Conservation (phyloP, 768 basidiomycete species). For the Boletus rubescentipes region DNA sequence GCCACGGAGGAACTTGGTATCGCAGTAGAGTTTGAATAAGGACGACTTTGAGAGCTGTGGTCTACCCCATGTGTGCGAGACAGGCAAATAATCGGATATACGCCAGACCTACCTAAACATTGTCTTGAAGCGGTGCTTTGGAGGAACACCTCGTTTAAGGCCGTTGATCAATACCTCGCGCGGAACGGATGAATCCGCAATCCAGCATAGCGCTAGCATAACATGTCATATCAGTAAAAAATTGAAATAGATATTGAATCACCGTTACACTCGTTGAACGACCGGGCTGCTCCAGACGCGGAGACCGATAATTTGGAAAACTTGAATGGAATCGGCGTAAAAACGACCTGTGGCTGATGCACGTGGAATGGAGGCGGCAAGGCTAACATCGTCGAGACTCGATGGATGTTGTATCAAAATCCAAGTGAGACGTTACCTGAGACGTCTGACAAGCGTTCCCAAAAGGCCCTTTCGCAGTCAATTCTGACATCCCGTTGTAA, state of each 20-base stretch:
- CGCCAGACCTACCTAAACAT: slow-evolving; percentile 56
- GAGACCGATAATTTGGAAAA: slow-evolving; percentile 49
- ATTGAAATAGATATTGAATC: neutral
- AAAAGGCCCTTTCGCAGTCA: slow-evolving; percentile 74
- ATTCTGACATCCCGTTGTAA: slow-evolving; percentile 41
- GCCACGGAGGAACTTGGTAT: slow-evolving; percentile 20
- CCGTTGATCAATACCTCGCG: slow-evolving; percentile 77
- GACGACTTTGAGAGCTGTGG: slow-evolving; percentile 54
- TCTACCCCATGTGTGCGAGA: slow-evolving; percentile 30
- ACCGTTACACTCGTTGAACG: slow-evolving; percentile 69
- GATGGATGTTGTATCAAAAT: neutral
- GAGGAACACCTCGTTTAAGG: slow-evolving; percentile 70
- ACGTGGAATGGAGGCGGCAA: slow-evolving; percentile 50
- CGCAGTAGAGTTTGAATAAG: slow-evolving; percentile 47
- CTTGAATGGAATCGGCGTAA: slow-evolving; percentile 59
- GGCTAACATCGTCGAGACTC: slow-evolving; percentile 29
- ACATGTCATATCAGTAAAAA: neutral
- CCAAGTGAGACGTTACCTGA: slow-evolving; percentile 34
- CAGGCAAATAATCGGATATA: neutral
- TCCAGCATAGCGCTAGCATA: slow-evolving; percentile 66
- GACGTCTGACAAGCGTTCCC: slow-evolving; percentile 47
- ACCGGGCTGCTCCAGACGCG: slow-evolving; percentile 33
- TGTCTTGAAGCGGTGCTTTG: slow-evolving; percentile 62
- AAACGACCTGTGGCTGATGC: slow-evolving; percentile 50
- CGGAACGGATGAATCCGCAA: slow-evolving; percentile 45